A percentile compares a stretch with the other conserved stretches of the same genome.
Evolutionary conservation across 2,329 filamentous ascomycete species (phyloP).

Genomic region (Hymenoscyphus repandus): DNA sequence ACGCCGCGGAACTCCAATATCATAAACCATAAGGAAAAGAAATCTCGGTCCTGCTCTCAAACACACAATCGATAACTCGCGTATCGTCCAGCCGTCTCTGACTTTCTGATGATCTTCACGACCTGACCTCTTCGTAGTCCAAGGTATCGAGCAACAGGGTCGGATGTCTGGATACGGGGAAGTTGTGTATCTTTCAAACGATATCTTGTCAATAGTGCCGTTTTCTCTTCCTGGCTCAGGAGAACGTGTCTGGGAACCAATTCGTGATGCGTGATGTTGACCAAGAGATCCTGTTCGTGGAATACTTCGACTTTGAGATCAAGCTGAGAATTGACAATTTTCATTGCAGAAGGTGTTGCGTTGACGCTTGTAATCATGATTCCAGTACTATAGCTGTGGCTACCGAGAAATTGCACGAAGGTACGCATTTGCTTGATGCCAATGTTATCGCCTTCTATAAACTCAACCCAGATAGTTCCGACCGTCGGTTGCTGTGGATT

Average conservation of each 20-base stretch:
- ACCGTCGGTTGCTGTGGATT: conserved; percentile 65
- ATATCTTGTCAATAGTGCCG: conserved; percentile 78
- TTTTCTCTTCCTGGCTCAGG: conserved; percentile 86
- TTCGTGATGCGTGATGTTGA: conserved; percentile 98
- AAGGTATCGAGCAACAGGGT: conserved; percentile 88
- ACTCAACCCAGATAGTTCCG: conserved; percentile 90
- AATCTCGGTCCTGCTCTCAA: conserved; percentile 31
- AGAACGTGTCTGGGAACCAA: conserved; percentile 91
- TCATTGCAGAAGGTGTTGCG: conserved; percentile 81
- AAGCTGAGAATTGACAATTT: conserved; percentile 73
- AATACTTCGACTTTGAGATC: conserved; percentile 88
- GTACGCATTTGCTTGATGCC: conserved; percentile 89
- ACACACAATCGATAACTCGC: conserved; percentile 81
- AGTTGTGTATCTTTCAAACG: conserved; percentile 96
- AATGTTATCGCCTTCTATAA: conserved; percentile 72
- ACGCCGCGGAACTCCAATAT: conserved; percentile 16
- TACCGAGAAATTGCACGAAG: conserved; percentile 77
- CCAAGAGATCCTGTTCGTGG: conserved; percentile 88
- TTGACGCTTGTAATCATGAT: conserved; percentile 82
- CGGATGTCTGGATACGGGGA: conserved; percentile 82
- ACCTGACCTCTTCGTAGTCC: conserved; percentile 88
- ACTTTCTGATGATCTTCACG: conserved; percentile 95
- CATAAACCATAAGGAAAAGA: neutral
- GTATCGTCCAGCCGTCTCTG: conserved; percentile 92
- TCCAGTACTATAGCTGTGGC: conserved; percentile 80